These are phyloP conservation scores for Quillaja saponaria DNA, from an alignment of 306 rosid genomes.

Conservation along the genomic window DNA sequence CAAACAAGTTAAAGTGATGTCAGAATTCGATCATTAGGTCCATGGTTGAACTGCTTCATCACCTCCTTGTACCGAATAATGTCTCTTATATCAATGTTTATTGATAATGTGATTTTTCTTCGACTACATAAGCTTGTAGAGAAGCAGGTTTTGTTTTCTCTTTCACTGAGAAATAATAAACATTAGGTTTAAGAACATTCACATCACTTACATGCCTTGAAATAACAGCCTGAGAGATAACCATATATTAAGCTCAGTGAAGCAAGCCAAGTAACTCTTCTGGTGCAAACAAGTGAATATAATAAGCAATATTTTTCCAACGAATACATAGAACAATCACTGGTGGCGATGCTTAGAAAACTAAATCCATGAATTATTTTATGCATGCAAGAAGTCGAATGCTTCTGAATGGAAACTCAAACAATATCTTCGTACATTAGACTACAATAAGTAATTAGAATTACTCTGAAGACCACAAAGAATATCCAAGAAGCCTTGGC, in stretches of 20 bases:
- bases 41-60: constrained; percentile 94
- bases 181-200: constrained; percentile 40
- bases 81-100: constrained; percentile 91
- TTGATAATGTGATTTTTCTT: constrained; percentile 42
- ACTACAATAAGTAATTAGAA: too few species aligned
- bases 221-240: constrained; percentile 64
- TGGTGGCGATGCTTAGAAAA: too few species aligned
- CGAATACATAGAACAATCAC: too few species aligned
- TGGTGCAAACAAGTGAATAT: neutral
- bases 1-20: constrained; percentile 94
- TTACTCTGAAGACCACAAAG: too few species aligned
- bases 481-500: too few species aligned
- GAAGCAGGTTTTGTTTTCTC: constrained; percentile 49
- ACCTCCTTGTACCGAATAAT: constrained; percentile 91
- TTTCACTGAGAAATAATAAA: constrained; percentile 43
- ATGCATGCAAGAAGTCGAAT: too few species aligned
- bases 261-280: neutral
- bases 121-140: constrained; percentile 25
- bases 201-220: constrained; percentile 88
- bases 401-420: too few species aligned
- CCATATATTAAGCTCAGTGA: constrained; percentile 1
- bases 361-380: too few species aligned
- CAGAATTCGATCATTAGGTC: constrained; percentile 93
- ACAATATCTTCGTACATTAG: too few species aligned
- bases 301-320: neutral